Evolutionary conservation across 2,329 filamentous ascomycete species (phyloP).

Genomic region (Xylariaceae sp.): DNA sequence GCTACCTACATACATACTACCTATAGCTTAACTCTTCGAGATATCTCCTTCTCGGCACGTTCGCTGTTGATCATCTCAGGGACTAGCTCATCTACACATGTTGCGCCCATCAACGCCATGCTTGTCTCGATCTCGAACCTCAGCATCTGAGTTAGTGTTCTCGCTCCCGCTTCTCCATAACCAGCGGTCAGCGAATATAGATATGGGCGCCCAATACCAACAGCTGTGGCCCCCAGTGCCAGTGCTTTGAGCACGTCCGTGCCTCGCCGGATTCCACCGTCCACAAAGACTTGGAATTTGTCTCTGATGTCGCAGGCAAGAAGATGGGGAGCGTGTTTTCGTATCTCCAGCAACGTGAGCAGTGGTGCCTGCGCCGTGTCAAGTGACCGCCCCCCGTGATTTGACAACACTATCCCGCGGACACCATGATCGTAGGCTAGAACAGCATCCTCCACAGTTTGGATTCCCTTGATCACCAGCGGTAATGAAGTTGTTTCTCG

Average conservation of each 20-base stretch:
- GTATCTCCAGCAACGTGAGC: conserved; percentile 47
- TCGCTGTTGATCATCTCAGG: conserved; percentile 7
- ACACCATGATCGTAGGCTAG: conserved; percentile 4
- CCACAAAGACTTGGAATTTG: conserved; percentile 47
- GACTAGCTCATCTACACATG: conserved; percentile 2
- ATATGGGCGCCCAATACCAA: conserved; percentile 49
- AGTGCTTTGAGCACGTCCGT: conserved; percentile 52
- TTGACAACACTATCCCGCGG: conserved; percentile 7
- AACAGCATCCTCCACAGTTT: conserved; percentile 7
- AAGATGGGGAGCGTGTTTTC: conserved; percentile 27
- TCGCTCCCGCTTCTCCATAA: conserved; percentile 8
- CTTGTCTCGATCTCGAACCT: conserved; percentile 9
- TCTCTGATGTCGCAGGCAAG: conserved; percentile 44
- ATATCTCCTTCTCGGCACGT: conserved; percentile 7
- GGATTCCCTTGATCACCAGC: conserved; percentile 10
- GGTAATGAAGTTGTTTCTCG: conserved; percentile 4
- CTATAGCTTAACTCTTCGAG: conserved; percentile 7
- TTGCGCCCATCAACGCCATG: conserved; percentile 7
- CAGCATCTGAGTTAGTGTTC: conserved; percentile 6
- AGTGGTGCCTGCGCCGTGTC: conserved; percentile 47
- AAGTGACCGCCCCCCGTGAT: conserved; percentile 42
- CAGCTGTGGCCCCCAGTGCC: conserved; percentile 48
- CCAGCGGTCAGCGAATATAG: conserved; percentile 28
- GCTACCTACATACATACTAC: neutral
- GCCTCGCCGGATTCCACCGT: conserved; percentile 49